Evolutionary conservation across 2,329 filamentous ascomycete species (phyloP).

Genomic region (Coniochaeta sp.): DNA sequence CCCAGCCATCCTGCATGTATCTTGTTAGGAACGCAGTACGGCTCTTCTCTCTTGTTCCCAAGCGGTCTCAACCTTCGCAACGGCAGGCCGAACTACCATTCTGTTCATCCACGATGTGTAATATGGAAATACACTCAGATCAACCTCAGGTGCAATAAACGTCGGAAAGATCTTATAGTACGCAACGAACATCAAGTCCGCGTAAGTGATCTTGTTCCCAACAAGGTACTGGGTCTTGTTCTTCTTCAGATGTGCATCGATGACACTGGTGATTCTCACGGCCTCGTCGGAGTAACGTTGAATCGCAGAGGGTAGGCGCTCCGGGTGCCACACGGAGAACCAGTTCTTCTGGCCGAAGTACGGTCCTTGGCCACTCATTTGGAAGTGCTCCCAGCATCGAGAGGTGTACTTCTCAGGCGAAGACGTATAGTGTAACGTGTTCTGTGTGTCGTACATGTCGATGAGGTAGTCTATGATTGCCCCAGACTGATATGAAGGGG

Average conservation of each 20-base stretch:
- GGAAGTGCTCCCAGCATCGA: conserved; percentile 32
- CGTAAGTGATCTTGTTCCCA: conserved; percentile 14
- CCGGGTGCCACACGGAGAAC: conserved; percentile 25
- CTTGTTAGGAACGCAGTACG: no score
- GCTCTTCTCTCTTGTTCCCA: no score
- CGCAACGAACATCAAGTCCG: conserved; percentile 13
- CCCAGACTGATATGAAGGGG: no score
- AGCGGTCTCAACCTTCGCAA: no score
- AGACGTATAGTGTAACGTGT: conserved; percentile 12
- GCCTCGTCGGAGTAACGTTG: conserved; percentile 15
- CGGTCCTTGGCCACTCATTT: conserved; percentile 34
- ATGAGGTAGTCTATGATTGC: no score
- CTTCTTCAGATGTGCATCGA: conserved; percentile 10
- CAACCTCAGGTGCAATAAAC: not conserved
- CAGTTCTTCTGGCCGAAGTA: conserved; percentile 34
- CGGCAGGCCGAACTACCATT: no score
- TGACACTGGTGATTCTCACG: conserved; percentile 13
- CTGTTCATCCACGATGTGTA: no score
- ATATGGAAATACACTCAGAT: no score
- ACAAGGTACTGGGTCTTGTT: conserved; percentile 13
- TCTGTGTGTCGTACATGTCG: conserved; percentile 18
- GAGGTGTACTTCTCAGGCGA: conserved; percentile 12
- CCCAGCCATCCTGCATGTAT: no score
- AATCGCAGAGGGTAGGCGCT: conserved; percentile 11
- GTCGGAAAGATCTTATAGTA: not conserved